Base-by-base conservation (phyloP, 176 grass and related monocot genomes). In the Oryza glaberrima region DNA sequence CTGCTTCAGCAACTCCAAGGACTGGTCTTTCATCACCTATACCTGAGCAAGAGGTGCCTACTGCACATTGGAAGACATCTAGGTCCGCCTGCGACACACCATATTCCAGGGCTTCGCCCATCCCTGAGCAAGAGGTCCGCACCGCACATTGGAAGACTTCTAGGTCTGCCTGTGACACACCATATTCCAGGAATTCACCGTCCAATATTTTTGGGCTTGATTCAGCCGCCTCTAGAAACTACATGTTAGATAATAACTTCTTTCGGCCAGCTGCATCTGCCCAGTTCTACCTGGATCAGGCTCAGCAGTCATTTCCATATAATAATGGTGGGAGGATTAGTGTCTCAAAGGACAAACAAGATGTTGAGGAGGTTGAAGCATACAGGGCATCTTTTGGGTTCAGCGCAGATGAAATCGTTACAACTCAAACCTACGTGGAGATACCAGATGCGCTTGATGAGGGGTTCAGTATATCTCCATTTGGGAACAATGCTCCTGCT, bases 321-420 rank as follows among this genome's bases (percentile, higher is more conserved):
- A 71, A 95, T 76, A 71, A 77, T 75, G 87, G 88, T 41, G 96
- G 86, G 63, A 92, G 96, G 79, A 83, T 82, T 63, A 99, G 96
- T 90, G 80, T 99, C 30, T 99, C 96, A 84, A 89, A 90, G 84
- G 96, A 99, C 66, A 99, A 99, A 66, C 96, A 96, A 81, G 96
- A 99, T 83, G 78, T 78, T 45, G 96, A 99, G 69, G 96, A 99
- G 73, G 87, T 90, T 43, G 96, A 99, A 90, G 96, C 96, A 11
- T 99, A 99, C 88, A 94, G 96, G 88, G 96, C 96, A 74, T 99
- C 96, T n/a, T 99, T 99, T 72, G 96, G 96, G 32, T 99, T 99
- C 74, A 99, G 96, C 84, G 96, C 96, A 4, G 96, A 99, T 79
- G 96, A 99, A 85, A 92, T 99, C 22, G 82, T 82, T 20, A 90